phyloP scores from a whole-genome alignment of 306 rosid species.

The Cicer bijugum region DNA sequence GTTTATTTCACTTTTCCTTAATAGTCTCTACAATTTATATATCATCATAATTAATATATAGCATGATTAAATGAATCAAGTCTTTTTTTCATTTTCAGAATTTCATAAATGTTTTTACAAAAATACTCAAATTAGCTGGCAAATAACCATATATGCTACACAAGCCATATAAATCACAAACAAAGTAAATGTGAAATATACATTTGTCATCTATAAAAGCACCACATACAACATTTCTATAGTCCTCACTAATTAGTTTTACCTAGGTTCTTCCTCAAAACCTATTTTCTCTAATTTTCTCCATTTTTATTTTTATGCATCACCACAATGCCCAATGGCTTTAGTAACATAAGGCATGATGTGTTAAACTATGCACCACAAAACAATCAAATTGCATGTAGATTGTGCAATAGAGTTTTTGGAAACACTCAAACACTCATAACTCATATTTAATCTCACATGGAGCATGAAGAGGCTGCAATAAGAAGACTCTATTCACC shows the following conservation, averaged over 20 bases:
- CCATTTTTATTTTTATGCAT: background rate
- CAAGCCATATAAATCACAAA: background rate
- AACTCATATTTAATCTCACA: slow-evolving; percentile 63
- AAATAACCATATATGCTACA: slow-evolving; percentile 5
- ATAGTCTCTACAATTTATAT: background rate
- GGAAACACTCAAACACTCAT: slow-evolving; percentile 53
- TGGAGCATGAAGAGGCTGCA: slow-evolving; percentile 48
- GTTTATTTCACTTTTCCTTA: slow-evolving; percentile 27
- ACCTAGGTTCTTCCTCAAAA: background rate
- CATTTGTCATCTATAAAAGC: slow-evolving; percentile 34
- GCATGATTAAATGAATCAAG: slow-evolving; percentile 41
- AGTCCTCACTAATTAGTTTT: slow-evolving; percentile 8
- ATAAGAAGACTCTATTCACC: slow-evolving; percentile 39
- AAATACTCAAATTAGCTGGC: background rate
- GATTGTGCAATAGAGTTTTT: slow-evolving; percentile 55
- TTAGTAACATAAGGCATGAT: slow-evolving; percentile 10
- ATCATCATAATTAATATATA: background rate
- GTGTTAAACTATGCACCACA: background rate
- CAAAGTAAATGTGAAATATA: slow-evolving; percentile 20
- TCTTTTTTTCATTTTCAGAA: slow-evolving; percentile 8
- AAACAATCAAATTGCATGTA: slow-evolving; percentile 49
- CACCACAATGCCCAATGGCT: slow-evolving; percentile 42
- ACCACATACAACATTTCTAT: background rate
- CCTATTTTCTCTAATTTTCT: background rate
- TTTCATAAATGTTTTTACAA: slow-evolving; percentile 19